Percentiles rank a stretch among this genome's conserved stretches.
phyloP scores from a whole-genome alignment of 331 rosid genomes.

The Telfairia occidentalis region DNA sequence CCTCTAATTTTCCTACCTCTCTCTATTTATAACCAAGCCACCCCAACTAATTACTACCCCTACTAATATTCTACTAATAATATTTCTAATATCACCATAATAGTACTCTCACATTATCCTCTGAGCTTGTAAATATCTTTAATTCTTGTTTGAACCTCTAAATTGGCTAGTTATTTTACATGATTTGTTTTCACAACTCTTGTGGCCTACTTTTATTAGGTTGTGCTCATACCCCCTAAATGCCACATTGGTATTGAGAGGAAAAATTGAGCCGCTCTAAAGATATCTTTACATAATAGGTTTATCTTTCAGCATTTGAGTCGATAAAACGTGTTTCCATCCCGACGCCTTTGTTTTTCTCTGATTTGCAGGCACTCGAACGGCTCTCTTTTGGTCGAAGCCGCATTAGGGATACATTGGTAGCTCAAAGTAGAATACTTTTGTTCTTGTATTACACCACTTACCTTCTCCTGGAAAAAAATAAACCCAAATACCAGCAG shows the following conservation, averaged over 20 bases:
- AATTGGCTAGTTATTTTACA: not conserved
- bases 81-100: too few relatives aligned
- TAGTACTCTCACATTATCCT: too few relatives aligned
- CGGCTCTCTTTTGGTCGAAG: conserved; percentile 61
- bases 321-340: conserved; percentile 2
- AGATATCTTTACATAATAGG: not conserved
- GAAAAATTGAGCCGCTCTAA: not conserved
- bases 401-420: conserved; percentile 56
- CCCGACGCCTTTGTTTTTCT: not conserved
- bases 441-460: conserved; percentile 77
- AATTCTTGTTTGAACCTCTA: not conserved
- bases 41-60: too few relatives aligned
- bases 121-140: not conserved
- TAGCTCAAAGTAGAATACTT: conserved; percentile 75
- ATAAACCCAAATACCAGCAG: conserved; percentile 78
- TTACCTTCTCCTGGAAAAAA: conserved; percentile 80
- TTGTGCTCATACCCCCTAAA: not conserved
- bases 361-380: conserved; percentile 58
- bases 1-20: too few relatives aligned
- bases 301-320: not conserved
- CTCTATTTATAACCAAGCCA: too few relatives aligned
- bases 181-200: not conserved
- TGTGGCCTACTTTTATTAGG: not conserved
- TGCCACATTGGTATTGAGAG: not conserved
- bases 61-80: too few relatives aligned